Percentiles rank a stretch among this genome's conserved stretches.
These are phyloP conservation scores for Phaffia tasmanica DNA, from an alignment of 768 basidiomycete genomes.

Conservation along the genomic window DNA sequence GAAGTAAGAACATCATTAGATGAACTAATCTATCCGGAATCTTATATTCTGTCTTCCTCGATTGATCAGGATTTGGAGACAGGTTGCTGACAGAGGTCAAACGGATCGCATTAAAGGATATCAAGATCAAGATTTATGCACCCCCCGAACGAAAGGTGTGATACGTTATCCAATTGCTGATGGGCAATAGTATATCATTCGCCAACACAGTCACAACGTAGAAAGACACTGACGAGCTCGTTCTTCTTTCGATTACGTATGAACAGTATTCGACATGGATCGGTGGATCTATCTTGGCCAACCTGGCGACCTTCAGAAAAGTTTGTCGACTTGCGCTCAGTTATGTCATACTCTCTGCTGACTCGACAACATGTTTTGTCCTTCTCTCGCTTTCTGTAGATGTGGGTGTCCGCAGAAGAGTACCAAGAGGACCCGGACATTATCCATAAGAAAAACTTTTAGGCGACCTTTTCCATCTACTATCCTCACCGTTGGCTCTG, in stretches of 20 bases:
- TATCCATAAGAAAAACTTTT: conserved; percentile 78
- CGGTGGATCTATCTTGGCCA: conserved; percentile 92
- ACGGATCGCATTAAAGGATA: conserved; percentile 74
- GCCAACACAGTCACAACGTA: neutral
- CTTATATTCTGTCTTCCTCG: neutral
- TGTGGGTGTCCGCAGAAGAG: conserved; percentile 99
- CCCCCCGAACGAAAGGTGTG: conserved; percentile 86
- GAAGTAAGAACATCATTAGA: neutral
- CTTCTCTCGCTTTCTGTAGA: conserved; percentile 44
- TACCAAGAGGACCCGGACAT: conserved; percentile 99
- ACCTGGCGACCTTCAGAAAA: conserved; percentile 95
- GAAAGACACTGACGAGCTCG: neutral
- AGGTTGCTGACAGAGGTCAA: conserved; percentile 92
- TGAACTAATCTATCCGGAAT: neutral
- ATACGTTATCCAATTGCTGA: neutral
- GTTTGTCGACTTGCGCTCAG: conserved; percentile 39
- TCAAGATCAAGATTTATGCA: conserved; percentile 98
- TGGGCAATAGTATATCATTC: neutral
- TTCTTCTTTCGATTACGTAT: neutral
- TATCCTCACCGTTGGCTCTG: too few relatives aligned
- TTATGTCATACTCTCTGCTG: neutral
- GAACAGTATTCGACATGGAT: conserved; percentile 40
- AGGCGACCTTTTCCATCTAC: too few relatives aligned
- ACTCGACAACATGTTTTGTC: neutral
- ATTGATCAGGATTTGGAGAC: conserved; percentile 75